phyloP scores from a whole-genome alignment of 2,329 filamentous ascomycete genomes.

The Furcasterigmium sp. region DNA sequence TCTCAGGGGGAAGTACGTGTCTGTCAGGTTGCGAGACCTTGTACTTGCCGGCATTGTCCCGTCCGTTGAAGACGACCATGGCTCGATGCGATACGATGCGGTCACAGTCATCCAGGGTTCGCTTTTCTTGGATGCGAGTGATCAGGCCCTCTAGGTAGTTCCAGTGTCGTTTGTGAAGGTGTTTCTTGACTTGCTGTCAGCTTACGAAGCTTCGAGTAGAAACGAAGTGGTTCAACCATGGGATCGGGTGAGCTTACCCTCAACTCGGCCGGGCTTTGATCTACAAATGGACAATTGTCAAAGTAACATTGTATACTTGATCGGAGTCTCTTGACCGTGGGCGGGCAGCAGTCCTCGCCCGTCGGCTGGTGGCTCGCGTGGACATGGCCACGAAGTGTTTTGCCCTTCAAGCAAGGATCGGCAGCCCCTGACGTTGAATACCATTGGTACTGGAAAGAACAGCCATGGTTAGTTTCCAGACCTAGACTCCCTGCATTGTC shows the following conservation, averaged over 20 bases:
- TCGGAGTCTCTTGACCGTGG: neutral
- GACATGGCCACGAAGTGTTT: neutral
- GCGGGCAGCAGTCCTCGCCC: neutral
- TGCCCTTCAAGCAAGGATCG: neutral
- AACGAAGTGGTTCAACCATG: too few species aligned
- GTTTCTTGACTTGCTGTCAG: neutral
- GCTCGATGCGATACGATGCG: constrained; percentile 8
- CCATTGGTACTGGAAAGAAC: neutral
- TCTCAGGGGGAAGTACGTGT: constrained; percentile 6
- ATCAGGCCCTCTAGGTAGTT: neutral
- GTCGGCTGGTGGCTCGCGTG: neutral
- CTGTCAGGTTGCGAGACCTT: constrained; percentile 9
- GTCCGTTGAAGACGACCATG: constrained; percentile 12
- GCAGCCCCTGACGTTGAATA: neutral
- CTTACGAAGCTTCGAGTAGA: too few species aligned
- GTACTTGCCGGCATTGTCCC: constrained; percentile 8
- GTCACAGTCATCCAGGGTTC: constrained; percentile 8
- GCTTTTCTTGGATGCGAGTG: constrained; percentile 5
- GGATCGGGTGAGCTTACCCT: neutral
- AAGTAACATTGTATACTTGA: neutral
- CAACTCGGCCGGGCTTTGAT: neutral
- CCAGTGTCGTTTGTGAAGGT: neutral
- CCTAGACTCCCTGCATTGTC: neutral
- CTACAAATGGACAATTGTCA: constrained; percentile 2
- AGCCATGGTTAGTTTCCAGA: neutral